Evolutionary conservation across 345 rosid species (phyloP), one percentile per base, ranked within the genome.

Genomic region (Linum trigynum): DNA sequence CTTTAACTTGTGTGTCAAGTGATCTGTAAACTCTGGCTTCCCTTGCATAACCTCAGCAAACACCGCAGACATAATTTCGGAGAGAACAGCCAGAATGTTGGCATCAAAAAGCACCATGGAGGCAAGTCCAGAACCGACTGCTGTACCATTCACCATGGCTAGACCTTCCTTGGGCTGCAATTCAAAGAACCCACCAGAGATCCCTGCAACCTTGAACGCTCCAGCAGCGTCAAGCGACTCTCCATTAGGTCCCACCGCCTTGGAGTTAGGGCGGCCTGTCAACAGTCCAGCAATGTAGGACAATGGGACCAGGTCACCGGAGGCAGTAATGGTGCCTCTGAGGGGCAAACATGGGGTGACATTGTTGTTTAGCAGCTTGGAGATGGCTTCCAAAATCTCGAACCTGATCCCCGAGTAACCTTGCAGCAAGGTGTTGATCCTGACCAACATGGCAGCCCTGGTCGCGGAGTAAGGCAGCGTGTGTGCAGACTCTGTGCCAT

Each of bases 361-460:
- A 57, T 23, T 57, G 61, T 37, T 17, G 61, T 57, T 57, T 11
- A 57, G 38, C 7, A 57, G 38, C 38, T 57, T 57, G 35, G 61
- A 5, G 38, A 57, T 57, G 7, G 61, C 61, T 10, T 57, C 61
- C 37, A 57, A 17, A 7, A 57, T 57, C 4, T 57, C 61, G 61
- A 57, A 57, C 3, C 61, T 17, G 36, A 57, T 57, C 23, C 61
- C 61, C 7, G 61, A 57, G 23, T 57, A 57, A 11, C 61, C 61
- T 5, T 57, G 61, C 11, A 57, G 38, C 38, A 57, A 57, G 61
- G 61, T 57, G 61, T 57, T 57, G 61, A 57, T 57, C 12, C 61
- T 57, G 38, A 57, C 61, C 61, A 57, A 17, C 61, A 57, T 57
- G 61, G 61, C 61, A n/a, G 61, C 61, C 38, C 61, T 57, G 7